Base-by-base conservation (phyloP, 352 stramenopile genomes). In the Pythium monospermum region DNA sequence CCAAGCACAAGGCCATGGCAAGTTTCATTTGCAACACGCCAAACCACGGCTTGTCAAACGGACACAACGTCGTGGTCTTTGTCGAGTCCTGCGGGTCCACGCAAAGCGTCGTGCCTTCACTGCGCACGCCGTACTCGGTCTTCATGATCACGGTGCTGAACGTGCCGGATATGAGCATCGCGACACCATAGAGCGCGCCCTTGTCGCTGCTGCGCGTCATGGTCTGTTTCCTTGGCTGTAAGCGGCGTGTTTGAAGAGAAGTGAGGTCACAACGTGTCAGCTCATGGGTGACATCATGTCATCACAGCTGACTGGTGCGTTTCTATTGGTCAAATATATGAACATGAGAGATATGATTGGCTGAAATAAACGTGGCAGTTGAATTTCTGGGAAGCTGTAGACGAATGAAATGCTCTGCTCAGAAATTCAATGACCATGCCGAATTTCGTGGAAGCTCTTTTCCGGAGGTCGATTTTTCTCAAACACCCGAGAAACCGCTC, bases 101-200 rank as follows among this genome's bases (percentile, higher is more conserved):
- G 51, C 79, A 93, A 18, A 53, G 57, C 49, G 68, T 64, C 11
- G 64, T 77, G 49, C 82, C 79, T 5, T 77, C 51, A 15, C 76
- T 51, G 15, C 73, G 78, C 32, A 89, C 53, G 22, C 69, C 67
- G 63, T 93, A 93, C 70, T 91, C 65, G 25, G 76, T 85, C 68
- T 93, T 93, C 75, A 87, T 89, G 62, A 90, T 78, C 18, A 93
- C 78, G 2, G 82, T 93, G 64, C 76, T 89, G 61, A 89, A 85
- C 43, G 82, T 93, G 62, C 82, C 82, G 33, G 76, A 84, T 32
- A 92, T 58, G 31, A 92, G 73, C 78, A 92, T 92, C 48, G 68
- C 67, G 33, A 62, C 51, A 18, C 64, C 77, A 50, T 81, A 84
- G 25, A 91, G 52, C 35, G 64, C 57, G 50, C 79, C 74, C 38